Conservation (phyloP, 179 eudicot species). For the Monotropa hypopitys region DNA sequence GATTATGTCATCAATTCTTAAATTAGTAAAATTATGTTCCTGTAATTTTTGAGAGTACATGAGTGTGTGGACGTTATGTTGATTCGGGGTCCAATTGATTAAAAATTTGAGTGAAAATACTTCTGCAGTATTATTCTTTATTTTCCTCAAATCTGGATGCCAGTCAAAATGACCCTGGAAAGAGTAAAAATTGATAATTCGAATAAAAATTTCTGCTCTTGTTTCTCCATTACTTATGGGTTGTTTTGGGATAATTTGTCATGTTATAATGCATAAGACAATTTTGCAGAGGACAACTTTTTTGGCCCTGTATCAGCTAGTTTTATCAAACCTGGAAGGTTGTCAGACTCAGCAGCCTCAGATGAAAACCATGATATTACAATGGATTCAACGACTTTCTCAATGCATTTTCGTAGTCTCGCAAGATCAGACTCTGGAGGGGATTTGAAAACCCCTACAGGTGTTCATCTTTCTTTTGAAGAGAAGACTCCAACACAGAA, state of each 20-base stretch:
- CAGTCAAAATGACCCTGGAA: background rate
- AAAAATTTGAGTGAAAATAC: background rate
- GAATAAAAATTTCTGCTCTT: background rate
- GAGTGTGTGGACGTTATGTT: background rate
- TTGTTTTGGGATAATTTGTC: background rate
- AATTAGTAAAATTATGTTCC: background rate
- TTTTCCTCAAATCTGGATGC: background rate
- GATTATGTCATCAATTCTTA: background rate
- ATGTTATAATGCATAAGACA: slow-evolving; percentile 41
- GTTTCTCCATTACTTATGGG: background rate
- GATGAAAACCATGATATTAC: slow-evolving; percentile 77
- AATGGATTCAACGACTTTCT: slow-evolving; percentile 92
- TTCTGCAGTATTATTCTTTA: background rate
- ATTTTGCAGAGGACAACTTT: slow-evolving; percentile 59
- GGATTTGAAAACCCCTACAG: slow-evolving; percentile 60
- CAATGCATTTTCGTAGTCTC: slow-evolving; percentile 83
- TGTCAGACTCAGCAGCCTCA: slow-evolving; percentile 63
- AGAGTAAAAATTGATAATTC: background rate
- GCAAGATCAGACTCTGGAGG: slow-evolving; percentile 69
- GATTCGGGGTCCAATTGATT: background rate
- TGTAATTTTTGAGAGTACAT: background rate
- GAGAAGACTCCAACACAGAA: slow-evolving; percentile 52
- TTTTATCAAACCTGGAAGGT: slow-evolving; percentile 59
- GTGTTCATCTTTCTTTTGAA: slow-evolving; percentile 38
- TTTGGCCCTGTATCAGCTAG: slow-evolving; percentile 90